phyloP scores from a whole-genome alignment of 331 rosid genomes.

The Malus hybrid region DNA sequence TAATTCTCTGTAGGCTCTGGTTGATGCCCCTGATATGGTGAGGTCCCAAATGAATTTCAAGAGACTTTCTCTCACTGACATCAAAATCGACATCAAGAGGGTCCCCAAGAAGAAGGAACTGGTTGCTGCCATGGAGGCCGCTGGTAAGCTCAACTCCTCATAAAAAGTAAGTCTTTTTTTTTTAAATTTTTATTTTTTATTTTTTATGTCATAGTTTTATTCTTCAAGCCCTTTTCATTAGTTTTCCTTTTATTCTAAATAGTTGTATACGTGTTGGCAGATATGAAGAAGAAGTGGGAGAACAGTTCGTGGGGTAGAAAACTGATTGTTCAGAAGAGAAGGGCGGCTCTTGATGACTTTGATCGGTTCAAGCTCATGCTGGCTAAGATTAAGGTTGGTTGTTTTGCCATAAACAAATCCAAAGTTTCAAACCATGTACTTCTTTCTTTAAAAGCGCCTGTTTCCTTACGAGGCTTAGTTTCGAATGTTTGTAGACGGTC shows the following conservation, averaged over 20 bases:
- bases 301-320: constrained; percentile 94
- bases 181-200: too few species aligned
- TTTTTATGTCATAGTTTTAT: neutral
- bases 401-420: neutral
- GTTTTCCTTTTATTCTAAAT: neutral
- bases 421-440: neutral
- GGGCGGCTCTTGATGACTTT: constrained; percentile 69
- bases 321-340: constrained; percentile 66
- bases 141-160: constrained; percentile 31
- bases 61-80: constrained; percentile 85
- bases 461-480: neutral
- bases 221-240: too few species aligned
- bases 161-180: neutral
- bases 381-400: constrained; percentile 79
- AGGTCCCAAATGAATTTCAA: constrained; percentile 74
- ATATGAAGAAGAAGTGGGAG: constrained; percentile 95
- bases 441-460: neutral
- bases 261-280: constrained; percentile 17
- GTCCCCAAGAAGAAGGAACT: constrained; percentile 88
- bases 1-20: constrained; percentile 57
- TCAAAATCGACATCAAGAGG: constrained; percentile 81
- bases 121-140: constrained; percentile 81
- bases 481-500: neutral
- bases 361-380: constrained; percentile 88
- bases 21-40: constrained; percentile 86